These are phyloP conservation scores for Coleophoma eucalyptorum DNA, from an alignment of 2,329 filamentous ascomycete species.

Conservation along the genomic window DNA sequence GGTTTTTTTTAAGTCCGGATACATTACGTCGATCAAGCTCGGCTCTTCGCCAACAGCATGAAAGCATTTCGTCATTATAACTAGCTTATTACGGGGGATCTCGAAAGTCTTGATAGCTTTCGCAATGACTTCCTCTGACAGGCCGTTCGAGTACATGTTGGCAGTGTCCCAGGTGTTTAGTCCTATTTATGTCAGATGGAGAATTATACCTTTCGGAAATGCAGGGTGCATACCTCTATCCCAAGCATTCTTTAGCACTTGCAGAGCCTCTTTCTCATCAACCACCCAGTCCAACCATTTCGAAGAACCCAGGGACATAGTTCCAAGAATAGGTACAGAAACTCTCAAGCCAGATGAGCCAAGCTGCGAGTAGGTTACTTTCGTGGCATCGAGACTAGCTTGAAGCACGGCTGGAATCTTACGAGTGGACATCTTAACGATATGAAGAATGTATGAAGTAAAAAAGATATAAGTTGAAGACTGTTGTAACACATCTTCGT, in stretches of 20 bases:
- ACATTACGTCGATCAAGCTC: slow-evolving; percentile 1
- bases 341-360: slow-evolving; percentile 57
- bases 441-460: neutral
- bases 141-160: slow-evolving; percentile 49
- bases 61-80: slow-evolving; percentile 51
- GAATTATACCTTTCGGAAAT: neutral
- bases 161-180: slow-evolving; percentile 50
- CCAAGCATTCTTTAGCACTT: slow-evolving; percentile 56
- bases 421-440: neutral
- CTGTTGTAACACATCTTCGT: neutral
- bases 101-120: slow-evolving; percentile 53
- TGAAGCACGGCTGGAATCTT: slow-evolving; percentile 13
- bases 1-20: slow-evolving; percentile 30
- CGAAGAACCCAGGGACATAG: slow-evolving; percentile 54
- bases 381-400: slow-evolving; percentile 10
- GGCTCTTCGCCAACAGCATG: slow-evolving; percentile 42
- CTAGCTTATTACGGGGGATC: slow-evolving; percentile 48
- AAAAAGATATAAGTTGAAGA: neutral
- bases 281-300: slow-evolving; percentile 48
- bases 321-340: slow-evolving; percentile 57
- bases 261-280: slow-evolving; percentile 48
- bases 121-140: slow-evolving; percentile 45
- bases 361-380: slow-evolving; percentile 42
- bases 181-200: neutral
- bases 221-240: slow-evolving; percentile 41